A percentile compares a stretch with the other conserved stretches of the same genome.
These are phyloP conservation scores for Stentor roeselii DNA, from an alignment of 73 alveolate species.

Conservation along the genomic window DNA sequence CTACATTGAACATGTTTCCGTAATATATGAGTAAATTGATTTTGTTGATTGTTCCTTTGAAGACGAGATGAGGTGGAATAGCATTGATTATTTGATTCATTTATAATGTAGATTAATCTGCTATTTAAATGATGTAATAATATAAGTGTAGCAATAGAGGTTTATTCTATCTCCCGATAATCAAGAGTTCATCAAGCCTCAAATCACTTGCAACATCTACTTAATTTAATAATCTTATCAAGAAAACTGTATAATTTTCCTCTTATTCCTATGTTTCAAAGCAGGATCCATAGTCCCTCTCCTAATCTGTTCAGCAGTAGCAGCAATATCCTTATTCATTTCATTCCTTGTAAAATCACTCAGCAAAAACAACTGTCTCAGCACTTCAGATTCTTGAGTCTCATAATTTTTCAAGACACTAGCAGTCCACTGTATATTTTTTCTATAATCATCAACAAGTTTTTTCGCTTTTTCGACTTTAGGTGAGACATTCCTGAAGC, in stretches of 20 bases:
- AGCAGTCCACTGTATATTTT: not conserved
- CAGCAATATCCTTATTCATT: not conserved
- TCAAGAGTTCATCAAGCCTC: too few species aligned
- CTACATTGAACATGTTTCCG: constrained; percentile 28
- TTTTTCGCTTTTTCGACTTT: not conserved
- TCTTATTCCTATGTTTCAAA: not conserved
- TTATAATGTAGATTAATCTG: too few species aligned
- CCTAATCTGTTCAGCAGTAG: not conserved
- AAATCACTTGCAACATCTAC: too few species aligned
- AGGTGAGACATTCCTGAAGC: not conserved
- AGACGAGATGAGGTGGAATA: too few species aligned
- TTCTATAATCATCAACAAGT: not conserved
- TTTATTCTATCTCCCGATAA: too few species aligned
- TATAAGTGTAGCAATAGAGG: too few species aligned
- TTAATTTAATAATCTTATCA: too few species aligned
- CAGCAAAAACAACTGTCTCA: not conserved
- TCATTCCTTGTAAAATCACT: not conserved
- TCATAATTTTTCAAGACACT: not conserved
- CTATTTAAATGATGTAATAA: too few species aligned
- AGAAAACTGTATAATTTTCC: not conserved
- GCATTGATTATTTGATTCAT: too few species aligned
- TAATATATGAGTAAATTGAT: not conserved
- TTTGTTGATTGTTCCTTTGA: too few species aligned
- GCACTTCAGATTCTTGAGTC: not conserved
- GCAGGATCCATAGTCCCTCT: constrained; percentile 4